Evolutionary conservation across 2,329 filamentous ascomycete genomes (phyloP), one percentile per base, ranked within the genome.

Genomic region (Fusarium penzigii): DNA sequence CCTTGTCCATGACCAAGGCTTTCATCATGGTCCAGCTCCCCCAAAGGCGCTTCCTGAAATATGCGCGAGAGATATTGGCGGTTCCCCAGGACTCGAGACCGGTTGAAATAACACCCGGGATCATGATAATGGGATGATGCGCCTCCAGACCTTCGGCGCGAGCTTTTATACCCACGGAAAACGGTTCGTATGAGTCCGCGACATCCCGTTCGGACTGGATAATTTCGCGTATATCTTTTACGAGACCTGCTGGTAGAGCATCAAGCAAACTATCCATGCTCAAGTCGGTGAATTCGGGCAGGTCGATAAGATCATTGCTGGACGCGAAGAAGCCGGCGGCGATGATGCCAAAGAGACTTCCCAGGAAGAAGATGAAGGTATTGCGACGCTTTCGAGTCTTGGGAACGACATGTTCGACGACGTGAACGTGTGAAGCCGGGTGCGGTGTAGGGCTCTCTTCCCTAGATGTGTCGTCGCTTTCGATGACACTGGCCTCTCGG

Each of bases 11-110:
- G 2, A 99, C 90, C 59, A 99, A 75, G 0, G 94, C 93, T 45
- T 88, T 84, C 92, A 99, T 97, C 94, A 99, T 99, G 58, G 85
- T 96, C 94, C 95, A 99, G 62, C 91, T 96, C 5, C 94, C 94
- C 94, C 94, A 99, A 45, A 99, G 75, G 48, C 94, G 81, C 75
- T 95, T 96, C 57, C 94, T 82, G 72, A 99, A 99, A 73, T 97
- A 99, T 53, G 88, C 89, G 36, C 91, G 83, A 8, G 92, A 96
- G 40, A 80, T 78, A 66, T 92, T 89, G 46, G 89, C 86, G 0
- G 94, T 97, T 5, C 93, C 91, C 94, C 94, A 99, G 44, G 91
- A 96, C 73, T 99, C 94, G 20, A 99, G 81, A 1, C 94, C 94
- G 0, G 94, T 97, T 0, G 94, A 97, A 62, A 99, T 99, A 53